These are phyloP conservation scores for Kwoniella botswanensis DNA, from an alignment of 768 basidiomycete genomes.

Conservation along the genomic window DNA sequence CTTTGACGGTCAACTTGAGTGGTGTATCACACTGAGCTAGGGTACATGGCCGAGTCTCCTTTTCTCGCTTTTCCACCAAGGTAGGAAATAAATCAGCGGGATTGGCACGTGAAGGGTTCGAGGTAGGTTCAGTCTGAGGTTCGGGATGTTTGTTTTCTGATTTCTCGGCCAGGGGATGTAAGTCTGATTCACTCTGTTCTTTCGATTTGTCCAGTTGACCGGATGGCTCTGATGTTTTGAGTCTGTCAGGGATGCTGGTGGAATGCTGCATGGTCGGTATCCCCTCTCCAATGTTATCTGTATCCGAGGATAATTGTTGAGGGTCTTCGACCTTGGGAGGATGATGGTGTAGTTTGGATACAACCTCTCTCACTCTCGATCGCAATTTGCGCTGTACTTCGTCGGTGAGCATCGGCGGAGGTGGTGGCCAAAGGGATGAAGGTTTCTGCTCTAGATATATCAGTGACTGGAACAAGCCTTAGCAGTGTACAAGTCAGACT, in stretches of 20 bases:
- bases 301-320: constrained; percentile 4
- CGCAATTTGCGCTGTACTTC: constrained; percentile 50
- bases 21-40: constrained; percentile 45
- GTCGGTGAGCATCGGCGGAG: constrained; percentile 55
- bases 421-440: constrained; percentile 59
- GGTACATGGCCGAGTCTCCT: constrained; percentile 29
- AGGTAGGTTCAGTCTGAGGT: constrained; percentile 36
- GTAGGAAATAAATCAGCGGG: constrained; percentile 37
- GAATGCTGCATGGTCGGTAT: constrained; percentile 3
- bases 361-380: constrained; percentile 46
- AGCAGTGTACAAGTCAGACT: constrained; percentile 13
- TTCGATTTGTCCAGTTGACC: constrained; percentile 18
- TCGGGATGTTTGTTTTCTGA: constrained; percentile 43
- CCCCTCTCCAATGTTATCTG: not conserved
- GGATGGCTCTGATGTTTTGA: constrained; percentile 23
- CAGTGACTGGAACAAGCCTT: no score
- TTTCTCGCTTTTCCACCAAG: constrained; percentile 21
- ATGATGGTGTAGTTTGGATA: constrained; percentile 29
- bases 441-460: constrained; percentile 48
- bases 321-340: constrained; percentile 21
- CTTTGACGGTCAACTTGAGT: constrained; percentile 54
- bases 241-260: constrained; percentile 23
- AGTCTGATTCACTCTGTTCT: constrained; percentile 24
- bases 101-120: constrained; percentile 47
- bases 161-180: constrained; percentile 45